These are phyloP conservation scores for Pyronema omphalodes DNA, from an alignment of 495 filamentous ascomycete genomes.

Conservation along the genomic window DNA sequence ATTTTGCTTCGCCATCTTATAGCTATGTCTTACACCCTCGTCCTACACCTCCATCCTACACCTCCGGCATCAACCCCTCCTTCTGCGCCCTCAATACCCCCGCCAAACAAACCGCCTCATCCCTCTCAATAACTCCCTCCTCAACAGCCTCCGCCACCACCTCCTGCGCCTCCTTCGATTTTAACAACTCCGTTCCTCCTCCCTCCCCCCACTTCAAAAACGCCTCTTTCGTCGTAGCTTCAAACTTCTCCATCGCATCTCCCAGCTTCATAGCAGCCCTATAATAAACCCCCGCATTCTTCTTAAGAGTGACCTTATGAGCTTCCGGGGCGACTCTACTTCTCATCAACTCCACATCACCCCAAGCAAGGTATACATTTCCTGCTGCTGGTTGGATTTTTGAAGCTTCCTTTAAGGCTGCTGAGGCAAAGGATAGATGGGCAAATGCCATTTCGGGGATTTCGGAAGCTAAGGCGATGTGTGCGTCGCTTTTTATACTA, in stretches of 20 bases:
- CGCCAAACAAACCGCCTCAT: constrained; percentile 18
- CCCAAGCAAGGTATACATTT: constrained; percentile 42
- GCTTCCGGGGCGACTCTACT: constrained; percentile 30
- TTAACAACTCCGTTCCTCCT: not conserved
- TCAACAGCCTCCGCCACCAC: constrained; percentile 5
- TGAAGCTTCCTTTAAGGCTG: constrained; percentile 32
- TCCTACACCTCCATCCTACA: too few species aligned
- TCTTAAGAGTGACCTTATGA: constrained; percentile 33
- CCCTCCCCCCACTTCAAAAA: constrained; percentile 13
- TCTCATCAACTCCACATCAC: constrained; percentile 43
- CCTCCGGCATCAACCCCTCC: too few species aligned
- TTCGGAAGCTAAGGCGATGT: constrained; percentile 34
- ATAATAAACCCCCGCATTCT: constrained; percentile 48
- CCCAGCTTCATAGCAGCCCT: constrained; percentile 37
- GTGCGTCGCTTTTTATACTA: constrained; percentile 40
- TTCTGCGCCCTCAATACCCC: not conserved
- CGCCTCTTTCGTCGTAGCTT: constrained; percentile 16
- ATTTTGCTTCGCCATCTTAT: too few species aligned
- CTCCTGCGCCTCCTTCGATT: not conserved
- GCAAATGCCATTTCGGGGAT: constrained; percentile 28
- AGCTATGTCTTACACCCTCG: too few species aligned
- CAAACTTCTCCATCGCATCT: constrained; percentile 6
- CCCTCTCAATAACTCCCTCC: constrained; percentile 15
- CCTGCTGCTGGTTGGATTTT: constrained; percentile 34
- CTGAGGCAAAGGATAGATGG: constrained; percentile 16